phyloP scores from a whole-genome alignment of 495 filamentous ascomycete species.

The Bathelium albidoporum region DNA sequence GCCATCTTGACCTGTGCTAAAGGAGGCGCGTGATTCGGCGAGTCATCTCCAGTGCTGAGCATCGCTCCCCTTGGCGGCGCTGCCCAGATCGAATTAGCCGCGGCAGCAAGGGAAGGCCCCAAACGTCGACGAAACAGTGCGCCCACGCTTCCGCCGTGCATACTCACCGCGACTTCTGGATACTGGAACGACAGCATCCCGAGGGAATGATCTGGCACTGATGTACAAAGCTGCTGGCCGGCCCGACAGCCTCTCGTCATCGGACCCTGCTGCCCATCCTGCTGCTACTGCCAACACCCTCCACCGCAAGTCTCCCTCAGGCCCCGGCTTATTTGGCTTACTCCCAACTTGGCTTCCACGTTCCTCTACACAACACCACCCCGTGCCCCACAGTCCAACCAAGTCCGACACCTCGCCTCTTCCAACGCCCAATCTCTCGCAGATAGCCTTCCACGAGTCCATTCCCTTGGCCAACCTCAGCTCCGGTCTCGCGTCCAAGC shows the following conservation, averaged over 20 bases:
- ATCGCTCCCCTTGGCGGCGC: not conserved
- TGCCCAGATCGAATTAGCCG: not conserved
- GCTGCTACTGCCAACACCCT: not conserved
- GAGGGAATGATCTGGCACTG: constrained; percentile 1
- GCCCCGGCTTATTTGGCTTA: constrained; percentile 2
- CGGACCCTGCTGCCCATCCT: not conserved
- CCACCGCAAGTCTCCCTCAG: not conserved
- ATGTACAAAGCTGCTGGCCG: constrained; percentile 5
- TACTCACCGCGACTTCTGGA: not conserved
- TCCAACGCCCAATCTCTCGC: not conserved
- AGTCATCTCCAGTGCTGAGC: not conserved
- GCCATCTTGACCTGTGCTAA: too few species aligned
- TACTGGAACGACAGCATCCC: constrained; percentile 1
- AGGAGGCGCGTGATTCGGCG: not conserved
- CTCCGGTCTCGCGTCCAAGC: not conserved
- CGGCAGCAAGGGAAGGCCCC: not conserved
- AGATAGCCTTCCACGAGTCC: constrained; percentile 1
- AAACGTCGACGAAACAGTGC: not conserved
- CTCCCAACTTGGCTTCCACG: not conserved
- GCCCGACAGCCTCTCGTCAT: not conserved
- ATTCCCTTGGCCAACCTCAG: not conserved
- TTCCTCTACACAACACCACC: not conserved
- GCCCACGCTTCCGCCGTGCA: not conserved
- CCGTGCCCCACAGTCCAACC: not conserved
- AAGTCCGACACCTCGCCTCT: constrained; percentile 1